Base-by-base conservation (phyloP, 169 alveolate species). In the Cryptosporidium xiaoi region DNA sequence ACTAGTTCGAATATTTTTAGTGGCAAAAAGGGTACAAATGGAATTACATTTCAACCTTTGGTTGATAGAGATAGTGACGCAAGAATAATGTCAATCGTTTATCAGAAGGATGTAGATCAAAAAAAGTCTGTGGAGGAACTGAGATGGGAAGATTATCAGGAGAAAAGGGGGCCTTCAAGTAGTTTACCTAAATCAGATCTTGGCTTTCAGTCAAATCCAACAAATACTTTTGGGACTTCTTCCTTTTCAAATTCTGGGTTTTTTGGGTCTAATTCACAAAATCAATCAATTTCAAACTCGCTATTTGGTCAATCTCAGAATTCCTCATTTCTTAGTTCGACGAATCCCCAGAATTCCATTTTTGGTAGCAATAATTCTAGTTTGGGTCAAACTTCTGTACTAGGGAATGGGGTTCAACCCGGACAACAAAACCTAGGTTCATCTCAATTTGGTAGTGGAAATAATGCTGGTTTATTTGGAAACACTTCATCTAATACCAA, bases 61-160 rank as follows among this genome's bases (percentile, higher is more conserved):
- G 87, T 77, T 16, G 87, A 77, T 29, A 77, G 87, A 60, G 87
- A 77, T 24, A 77, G 87, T 20, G 77, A 77, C 46, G 87, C 87
- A 29, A 77, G 87, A 62, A 77, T 77, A 27, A 77, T 77, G 87
- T 60, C 77, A 10, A 77, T 77, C 12, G 87, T 77, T 3, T 77
- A 60, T 31, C 87, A 77, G 33, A 77, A 77, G 20, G 87, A 77
- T 10, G 55, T 77, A 31, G 87, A 77, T 29, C 87, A 77, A n/a
- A 77, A 77, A 44, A 77, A 77, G 33, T 77, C 87, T n/a, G 87
- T 77, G 18, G 87, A 77, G 7, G 87, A 77, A 53, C 62, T 77
- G 27, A 77, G 87, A 36, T 77, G 87, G 87, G 87, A 77, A 46
- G 87, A 77, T 40, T 77, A 77, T 44, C 87, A 77, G 48, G 87